A percentile compares a stretch with the other conserved stretches of the same genome.
Evolutionary conservation across 768 basidiomycete species (phyloP).

Genomic region (Leucocoprinus birnbaumii): DNA sequence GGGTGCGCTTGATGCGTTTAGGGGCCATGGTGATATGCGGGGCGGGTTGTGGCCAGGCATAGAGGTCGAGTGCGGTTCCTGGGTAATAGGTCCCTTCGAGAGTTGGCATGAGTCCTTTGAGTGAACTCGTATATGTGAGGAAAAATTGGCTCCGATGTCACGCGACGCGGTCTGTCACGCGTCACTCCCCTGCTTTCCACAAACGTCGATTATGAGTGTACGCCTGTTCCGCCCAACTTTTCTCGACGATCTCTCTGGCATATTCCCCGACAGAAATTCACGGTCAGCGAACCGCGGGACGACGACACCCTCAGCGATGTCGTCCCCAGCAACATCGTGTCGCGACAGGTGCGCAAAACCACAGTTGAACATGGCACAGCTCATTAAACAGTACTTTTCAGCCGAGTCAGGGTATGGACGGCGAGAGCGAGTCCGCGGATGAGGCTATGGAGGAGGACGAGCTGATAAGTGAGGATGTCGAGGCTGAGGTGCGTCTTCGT

Average conservation of each 20-base stretch:
- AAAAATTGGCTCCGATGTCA: too few relatives aligned
- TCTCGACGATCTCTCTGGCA: not conserved
- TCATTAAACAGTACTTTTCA: conserved; percentile 18
- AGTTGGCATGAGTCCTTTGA: too few relatives aligned
- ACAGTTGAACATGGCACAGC: not conserved
- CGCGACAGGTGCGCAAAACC: conserved; percentile 62
- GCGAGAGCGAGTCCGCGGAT: conserved; percentile 72
- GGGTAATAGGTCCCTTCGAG: too few relatives aligned
- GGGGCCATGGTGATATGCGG: too few relatives aligned
- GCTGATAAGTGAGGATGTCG: conserved; percentile 51
- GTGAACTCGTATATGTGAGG: too few relatives aligned
- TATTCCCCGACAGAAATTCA: conserved; percentile 29
- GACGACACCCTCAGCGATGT: conserved; percentile 91
- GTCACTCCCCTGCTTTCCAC: not conserved
- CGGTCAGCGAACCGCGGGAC: conserved; percentile 37
- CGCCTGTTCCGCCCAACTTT: conserved; percentile 3
- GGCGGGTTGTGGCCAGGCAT: too few relatives aligned
- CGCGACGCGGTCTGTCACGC: conserved; percentile 8
- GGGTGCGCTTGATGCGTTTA: too few relatives aligned
- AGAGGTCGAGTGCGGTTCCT: too few relatives aligned
- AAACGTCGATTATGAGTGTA: conserved; percentile 22
- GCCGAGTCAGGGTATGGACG: conserved; percentile 69
- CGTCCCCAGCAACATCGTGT: conserved; percentile 88
- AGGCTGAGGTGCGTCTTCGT: conserved; percentile 28
- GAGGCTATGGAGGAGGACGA: conserved; percentile 61